These are phyloP conservation scores for Plasmodium sp. DNA, from an alignment of 169 alveolate genomes.

Conservation along the genomic window DNA sequence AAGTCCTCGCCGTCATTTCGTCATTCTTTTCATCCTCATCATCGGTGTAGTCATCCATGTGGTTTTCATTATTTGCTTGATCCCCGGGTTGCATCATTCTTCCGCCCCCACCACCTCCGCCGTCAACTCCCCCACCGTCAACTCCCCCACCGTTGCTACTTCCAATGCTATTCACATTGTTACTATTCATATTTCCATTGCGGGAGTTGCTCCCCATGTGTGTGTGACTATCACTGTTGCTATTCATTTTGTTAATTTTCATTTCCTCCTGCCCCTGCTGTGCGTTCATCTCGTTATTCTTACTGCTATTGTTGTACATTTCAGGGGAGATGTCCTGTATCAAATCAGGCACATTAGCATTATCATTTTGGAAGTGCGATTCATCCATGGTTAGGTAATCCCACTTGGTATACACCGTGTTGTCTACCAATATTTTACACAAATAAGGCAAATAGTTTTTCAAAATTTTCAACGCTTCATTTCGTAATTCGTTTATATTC, in stretches of 20 bases:
- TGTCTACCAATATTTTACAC: conserved; percentile 79
- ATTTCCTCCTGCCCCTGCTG: conserved; percentile 23
- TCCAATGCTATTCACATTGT: background rate
- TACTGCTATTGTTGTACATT: conserved; percentile 81
- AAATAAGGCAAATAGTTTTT: conserved; percentile 74
- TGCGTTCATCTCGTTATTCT: conserved; percentile 58
- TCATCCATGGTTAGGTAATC: conserved; percentile 92
- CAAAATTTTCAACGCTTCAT: conserved; percentile 57
- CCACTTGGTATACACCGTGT: conserved; percentile 88
- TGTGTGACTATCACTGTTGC: conserved; percentile 75
- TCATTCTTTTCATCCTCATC: conserved; percentile 75
- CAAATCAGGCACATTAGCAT: conserved; percentile 87
- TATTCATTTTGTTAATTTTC: conserved; percentile 35
- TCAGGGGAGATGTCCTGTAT: conserved; percentile 87
- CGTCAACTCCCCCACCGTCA: background rate
- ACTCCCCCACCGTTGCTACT: background rate
- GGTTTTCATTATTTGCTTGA: background rate
- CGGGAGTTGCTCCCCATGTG: background rate
- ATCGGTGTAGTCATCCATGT: background rate
- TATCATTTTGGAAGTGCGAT: conserved; percentile 90
- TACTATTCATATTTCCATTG: background rate
- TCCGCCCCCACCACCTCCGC: too few species aligned
- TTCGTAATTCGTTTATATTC: conserved; percentile 73
- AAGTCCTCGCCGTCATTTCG: conserved; percentile 86
- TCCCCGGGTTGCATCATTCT: background rate